A percentile compares a stretch with the other conserved stretches of the same genome.
phyloP scores from a whole-genome alignment of 768 basidiomycete genomes.

The Panus rudis region DNA sequence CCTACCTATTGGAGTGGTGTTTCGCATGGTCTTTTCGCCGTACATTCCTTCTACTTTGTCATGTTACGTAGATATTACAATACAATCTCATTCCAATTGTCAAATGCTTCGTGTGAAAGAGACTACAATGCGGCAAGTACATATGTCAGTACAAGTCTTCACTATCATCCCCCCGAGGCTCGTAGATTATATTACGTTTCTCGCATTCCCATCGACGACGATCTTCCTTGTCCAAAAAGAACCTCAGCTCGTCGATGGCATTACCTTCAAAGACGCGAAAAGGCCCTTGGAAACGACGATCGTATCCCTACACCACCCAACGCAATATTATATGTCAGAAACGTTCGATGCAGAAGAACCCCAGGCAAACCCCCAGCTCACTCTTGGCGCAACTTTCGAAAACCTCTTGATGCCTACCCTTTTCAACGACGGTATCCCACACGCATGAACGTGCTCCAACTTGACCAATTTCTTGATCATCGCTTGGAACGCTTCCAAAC shows the following conservation, averaged over 20 bases:
- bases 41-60: background rate
- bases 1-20: background rate
- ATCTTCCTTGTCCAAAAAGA: constrained; percentile 68
- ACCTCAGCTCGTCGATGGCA: constrained; percentile 54
- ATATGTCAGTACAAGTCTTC: constrained; percentile 59
- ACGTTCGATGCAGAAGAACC: constrained; percentile 2
- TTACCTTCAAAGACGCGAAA: constrained; percentile 77
- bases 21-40: background rate
- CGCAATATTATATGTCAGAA: constrained; percentile 1
- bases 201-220: constrained; percentile 52
- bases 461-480: constrained; percentile 52
- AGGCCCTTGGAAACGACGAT: constrained; percentile 56
- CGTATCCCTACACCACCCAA: constrained; percentile 42
- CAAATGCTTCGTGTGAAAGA: no score
- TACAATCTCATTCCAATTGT: no score
- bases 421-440: constrained; percentile 71
- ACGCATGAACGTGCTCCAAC: constrained; percentile 71
- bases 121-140: no score
- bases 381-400: constrained; percentile 63
- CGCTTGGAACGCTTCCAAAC: constrained; percentile 67
- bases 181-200: constrained; percentile 50
- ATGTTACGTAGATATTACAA: no score
- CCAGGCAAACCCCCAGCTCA: constrained; percentile 27
- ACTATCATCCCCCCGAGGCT: constrained; percentile 56
- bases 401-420: constrained; percentile 67